These are phyloP conservation scores for Aethionema arabicum DNA, from an alignment of 345 rosid species.

Conservation along the genomic window DNA sequence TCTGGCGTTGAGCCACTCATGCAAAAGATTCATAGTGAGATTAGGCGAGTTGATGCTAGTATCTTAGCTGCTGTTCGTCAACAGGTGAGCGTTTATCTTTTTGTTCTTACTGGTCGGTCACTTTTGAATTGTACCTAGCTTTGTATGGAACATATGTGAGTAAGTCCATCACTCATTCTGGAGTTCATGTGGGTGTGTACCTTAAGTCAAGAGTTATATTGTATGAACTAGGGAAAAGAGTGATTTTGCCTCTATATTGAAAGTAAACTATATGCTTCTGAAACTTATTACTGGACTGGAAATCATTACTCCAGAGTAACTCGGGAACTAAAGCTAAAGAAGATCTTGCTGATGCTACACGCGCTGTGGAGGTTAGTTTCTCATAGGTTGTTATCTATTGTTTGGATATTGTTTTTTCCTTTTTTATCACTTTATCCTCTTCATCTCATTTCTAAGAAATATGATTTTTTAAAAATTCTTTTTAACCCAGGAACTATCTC, in stretches of 20 bases:
- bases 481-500: conserved; percentile 71
- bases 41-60: conserved; percentile 89
- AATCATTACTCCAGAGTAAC: conserved; percentile 65
- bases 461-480: conserved; percentile 22
- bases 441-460: conserved; percentile 9
- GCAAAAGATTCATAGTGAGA: conserved; percentile 95
- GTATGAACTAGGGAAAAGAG: background rate
- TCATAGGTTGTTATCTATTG: conserved; percentile 14
- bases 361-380: conserved; percentile 83
- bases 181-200: conserved; percentile 21
- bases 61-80: conserved; percentile 96
- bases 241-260: background rate
- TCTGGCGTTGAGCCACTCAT: conserved; percentile 97
- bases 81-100: conserved; percentile 52
- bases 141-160: conserved; percentile 9
- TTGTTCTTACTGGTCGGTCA: conserved; percentile 13
- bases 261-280: conserved; percentile 9
- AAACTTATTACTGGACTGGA: conserved; percentile 1
- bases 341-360: conserved; percentile 99
- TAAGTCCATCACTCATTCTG: background rate
- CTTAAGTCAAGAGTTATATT: conserved; percentile 11
- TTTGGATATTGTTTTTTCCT: conserved; percentile 6
- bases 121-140: background rate
- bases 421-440: background rate
- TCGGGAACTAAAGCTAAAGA: conserved; percentile 97